phyloP scores from a whole-genome alignment of 176 grass and related monocot species.

The Thalia dealbata region DNA sequence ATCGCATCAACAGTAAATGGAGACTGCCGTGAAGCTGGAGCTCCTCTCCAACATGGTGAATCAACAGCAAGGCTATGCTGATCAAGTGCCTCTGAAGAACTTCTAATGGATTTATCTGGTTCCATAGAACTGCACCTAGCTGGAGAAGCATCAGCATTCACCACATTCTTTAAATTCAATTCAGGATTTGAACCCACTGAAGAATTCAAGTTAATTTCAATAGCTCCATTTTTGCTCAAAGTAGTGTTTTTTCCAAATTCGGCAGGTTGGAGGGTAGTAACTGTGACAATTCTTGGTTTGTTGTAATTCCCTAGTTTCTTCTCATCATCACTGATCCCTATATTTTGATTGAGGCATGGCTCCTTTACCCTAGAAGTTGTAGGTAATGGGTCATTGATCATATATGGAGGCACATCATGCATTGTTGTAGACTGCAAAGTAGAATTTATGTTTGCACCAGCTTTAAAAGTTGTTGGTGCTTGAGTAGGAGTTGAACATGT shows the following conservation, averaged over 20 bases:
- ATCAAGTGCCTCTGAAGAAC: constrained; percentile 14
- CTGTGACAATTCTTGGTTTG: background rate
- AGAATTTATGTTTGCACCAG: constrained; percentile 3
- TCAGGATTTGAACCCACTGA: background rate
- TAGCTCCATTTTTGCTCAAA: background rate
- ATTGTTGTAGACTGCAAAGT: background rate
- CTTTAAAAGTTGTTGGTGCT: constrained; percentile 3
- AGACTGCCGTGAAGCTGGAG: constrained; percentile 10
- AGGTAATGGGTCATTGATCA: background rate
- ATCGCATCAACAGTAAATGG: background rate
- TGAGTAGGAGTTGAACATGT: constrained; percentile 1
- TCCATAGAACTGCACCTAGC: constrained; percentile 4
- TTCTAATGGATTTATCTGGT: constrained; percentile 1
- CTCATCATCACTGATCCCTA: constrained; percentile 1
- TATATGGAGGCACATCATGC: constrained; percentile 1
- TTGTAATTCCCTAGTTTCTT: background rate
- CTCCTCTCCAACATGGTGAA: constrained; percentile 22
- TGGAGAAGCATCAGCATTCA: constrained; percentile 2
- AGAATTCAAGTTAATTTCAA: background rate
- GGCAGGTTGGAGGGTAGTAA: background rate
- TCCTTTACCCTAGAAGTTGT: background rate
- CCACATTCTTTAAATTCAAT: constrained; percentile 5
- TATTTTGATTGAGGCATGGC: background rate
- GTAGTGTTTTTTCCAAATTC: background rate
- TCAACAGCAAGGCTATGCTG: constrained; percentile 15